phyloP scores from a whole-genome alignment of 1,284 basidiomycete species.

The Caloboletus inedulis region DNA sequence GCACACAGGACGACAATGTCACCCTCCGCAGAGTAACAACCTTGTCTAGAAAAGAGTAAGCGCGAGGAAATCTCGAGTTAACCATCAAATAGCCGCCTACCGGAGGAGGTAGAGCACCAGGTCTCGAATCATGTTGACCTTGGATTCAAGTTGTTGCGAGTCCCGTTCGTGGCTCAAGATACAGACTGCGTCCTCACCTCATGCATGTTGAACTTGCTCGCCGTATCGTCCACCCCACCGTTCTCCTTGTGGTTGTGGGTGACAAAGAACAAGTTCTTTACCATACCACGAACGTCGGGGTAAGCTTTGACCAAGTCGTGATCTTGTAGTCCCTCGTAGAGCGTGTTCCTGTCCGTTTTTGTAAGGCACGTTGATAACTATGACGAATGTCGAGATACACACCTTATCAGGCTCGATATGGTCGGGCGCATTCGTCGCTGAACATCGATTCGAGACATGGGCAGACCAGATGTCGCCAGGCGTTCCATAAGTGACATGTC shows the following conservation, averaged over 20 bases:
- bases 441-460: constrained; percentile 57
- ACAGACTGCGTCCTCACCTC: constrained; percentile 47
- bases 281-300: constrained; percentile 53
- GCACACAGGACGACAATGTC: constrained; percentile 75
- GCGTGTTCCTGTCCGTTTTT: constrained; percentile 41
- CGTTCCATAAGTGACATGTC: constrained; percentile 66
- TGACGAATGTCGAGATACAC: constrained; percentile 27
- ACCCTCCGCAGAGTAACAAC: constrained; percentile 54
- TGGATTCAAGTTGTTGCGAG: background rate
- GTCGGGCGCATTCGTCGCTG: constrained; percentile 60
- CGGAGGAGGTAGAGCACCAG: constrained; percentile 65
- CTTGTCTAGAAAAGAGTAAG: constrained; percentile 42
- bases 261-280: constrained; percentile 58
- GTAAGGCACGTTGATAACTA: background rate
- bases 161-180: background rate
- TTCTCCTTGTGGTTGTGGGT: constrained; percentile 54
- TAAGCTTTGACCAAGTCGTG: constrained; percentile 50
- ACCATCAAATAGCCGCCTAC: constrained; percentile 32
- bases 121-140: constrained; percentile 70
- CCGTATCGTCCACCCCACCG: constrained; percentile 51
- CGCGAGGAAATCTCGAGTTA: background rate
- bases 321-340: constrained; percentile 59
- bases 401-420: constrained; percentile 51
- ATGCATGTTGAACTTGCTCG: constrained; percentile 60
- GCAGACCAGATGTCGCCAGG: constrained; percentile 45